Percentiles rank a stretch among this genome's conserved stretches.
Evolutionary conservation across 2,329 filamentous ascomycete species (phyloP).

Genomic region (Lachnellula cervina): DNA sequence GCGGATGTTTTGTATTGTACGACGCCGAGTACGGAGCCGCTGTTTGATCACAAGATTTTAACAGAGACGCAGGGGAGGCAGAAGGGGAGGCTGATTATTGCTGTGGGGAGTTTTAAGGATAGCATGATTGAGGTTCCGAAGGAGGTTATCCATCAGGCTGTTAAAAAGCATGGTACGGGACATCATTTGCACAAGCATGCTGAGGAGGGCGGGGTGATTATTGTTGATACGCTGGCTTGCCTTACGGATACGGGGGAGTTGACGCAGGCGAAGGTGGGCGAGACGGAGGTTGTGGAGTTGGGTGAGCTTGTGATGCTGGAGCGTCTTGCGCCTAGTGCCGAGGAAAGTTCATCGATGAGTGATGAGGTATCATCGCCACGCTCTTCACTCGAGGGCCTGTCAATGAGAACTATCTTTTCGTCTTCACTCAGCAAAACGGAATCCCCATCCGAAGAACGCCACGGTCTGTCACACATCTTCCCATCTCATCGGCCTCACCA

Average conservation of each 20-base stretch:
- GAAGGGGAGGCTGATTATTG: slow-evolving; percentile 67
- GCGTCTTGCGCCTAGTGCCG: not conserved
- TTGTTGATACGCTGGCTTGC: slow-evolving; percentile 74
- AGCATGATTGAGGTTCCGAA: slow-evolving; percentile 81
- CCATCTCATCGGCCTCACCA: not conserved
- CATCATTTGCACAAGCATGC: slow-evolving; percentile 64
- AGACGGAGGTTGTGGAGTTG: slow-evolving; percentile 77
- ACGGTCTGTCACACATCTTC: not conserved
- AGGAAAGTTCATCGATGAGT: not conserved
- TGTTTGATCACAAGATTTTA: slow-evolving; percentile 71
- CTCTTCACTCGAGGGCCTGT: not conserved
- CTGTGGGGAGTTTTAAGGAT: slow-evolving; percentile 64
- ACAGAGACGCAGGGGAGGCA: slow-evolving; percentile 65
- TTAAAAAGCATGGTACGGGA: slow-evolving; percentile 47
- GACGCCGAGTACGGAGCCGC: slow-evolving; percentile 66
- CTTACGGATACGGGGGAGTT: slow-evolving; percentile 83
- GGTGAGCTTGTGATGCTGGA: slow-evolving; percentile 71
- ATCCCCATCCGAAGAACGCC: not conserved
- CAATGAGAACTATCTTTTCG: not conserved
- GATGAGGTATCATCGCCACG: not conserved
- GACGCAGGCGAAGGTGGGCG: slow-evolving; percentile 67
- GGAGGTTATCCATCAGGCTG: slow-evolving; percentile 64
- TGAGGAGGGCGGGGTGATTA: slow-evolving; percentile 58
- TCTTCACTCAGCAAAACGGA: not conserved
- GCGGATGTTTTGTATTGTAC: slow-evolving; percentile 86